Base-by-base conservation (phyloP, 2,329 filamentous ascomycete genomes). In the Metarhizium brunneum region DNA sequence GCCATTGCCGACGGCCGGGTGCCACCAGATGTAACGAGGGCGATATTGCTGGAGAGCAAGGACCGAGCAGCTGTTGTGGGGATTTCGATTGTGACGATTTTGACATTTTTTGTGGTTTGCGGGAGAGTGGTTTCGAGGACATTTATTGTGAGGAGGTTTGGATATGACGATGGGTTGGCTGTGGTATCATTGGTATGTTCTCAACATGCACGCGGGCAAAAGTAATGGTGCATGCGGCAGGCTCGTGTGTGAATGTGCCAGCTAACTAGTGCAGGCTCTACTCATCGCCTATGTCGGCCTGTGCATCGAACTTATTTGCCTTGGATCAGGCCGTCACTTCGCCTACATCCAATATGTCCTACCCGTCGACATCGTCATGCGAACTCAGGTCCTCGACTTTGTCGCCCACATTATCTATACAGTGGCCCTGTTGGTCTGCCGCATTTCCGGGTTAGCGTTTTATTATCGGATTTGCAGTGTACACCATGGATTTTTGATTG, bases 331-430 rank as follows among this genome's bases (percentile, higher is more conserved):
- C 10, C 66, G 74, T 14, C 74, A 77, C 55, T 73, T 71, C 54
- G 70, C 65, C 13, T 77, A 73, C 53, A 73, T 77, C 45, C 63
- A 76, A 62, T 76, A 78, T 61, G 73, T 79, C 4, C 66, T 80
- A 47, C 64, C 72, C 20, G 61, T 74, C 49, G 56, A 66, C 2
- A 72, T 68, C 0, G 67, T 78, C 36, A 66, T 73, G 40, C 16
- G 65, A 10, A 77, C 74, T 0, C 73, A 81, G 60, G 61, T 76
- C 0, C 65, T 77, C 56, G 78, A 81, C 61, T 79, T 78, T 51
- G 64, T 65, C 40, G 76, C 77, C 16, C 78, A 81, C 62, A 71
- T 81, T 25, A 62, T 81, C 56, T 81, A 81, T 61, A 78, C 76
- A 1, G 73, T 73, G 0, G 71, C 78, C 2, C 68, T 81, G 2